phyloP scores from a whole-genome alignment of 345 rosid species.

The Sapria himalayana region DNA sequence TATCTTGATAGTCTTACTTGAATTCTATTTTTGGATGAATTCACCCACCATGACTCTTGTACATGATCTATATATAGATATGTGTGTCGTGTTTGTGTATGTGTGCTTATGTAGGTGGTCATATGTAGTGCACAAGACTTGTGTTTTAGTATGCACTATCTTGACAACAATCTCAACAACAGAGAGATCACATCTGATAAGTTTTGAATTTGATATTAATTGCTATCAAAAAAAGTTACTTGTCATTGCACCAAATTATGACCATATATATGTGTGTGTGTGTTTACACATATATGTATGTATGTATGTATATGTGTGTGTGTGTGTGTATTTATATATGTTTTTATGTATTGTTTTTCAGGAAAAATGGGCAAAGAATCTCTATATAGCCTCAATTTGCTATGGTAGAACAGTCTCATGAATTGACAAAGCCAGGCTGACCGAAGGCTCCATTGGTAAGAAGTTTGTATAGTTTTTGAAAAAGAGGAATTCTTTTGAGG shows the following conservation, averaged over 20 bases:
- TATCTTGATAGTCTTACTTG: no score
- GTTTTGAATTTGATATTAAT: neutral
- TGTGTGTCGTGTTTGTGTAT: no score
- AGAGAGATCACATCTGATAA: no score
- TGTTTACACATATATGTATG: conserved; percentile 1
- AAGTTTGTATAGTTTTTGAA: conserved; percentile 15
- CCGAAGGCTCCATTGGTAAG: conserved; percentile 9
- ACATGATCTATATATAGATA: no score
- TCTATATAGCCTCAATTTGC: conserved; percentile 77
- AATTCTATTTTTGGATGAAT: no score
- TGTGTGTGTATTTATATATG: conserved; percentile 2
- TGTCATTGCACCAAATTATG: no score
- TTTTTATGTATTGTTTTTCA: conserved; percentile 15
- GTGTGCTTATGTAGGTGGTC: no score
- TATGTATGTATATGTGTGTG: neutral
- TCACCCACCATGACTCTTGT: no score
- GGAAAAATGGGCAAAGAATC: conserved; percentile 97
- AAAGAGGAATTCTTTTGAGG: conserved; percentile 19
- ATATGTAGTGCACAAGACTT: no score
- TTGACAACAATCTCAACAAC: no score
- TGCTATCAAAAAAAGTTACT: no score
- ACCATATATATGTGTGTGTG: neutral
- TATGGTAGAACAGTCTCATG: conserved; percentile 95
- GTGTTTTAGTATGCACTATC: no score
- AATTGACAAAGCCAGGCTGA: conserved; percentile 21